Conservation (phyloP, 2,329 filamentous ascomycete species). For the Ceratocystis colombiana region DNA sequence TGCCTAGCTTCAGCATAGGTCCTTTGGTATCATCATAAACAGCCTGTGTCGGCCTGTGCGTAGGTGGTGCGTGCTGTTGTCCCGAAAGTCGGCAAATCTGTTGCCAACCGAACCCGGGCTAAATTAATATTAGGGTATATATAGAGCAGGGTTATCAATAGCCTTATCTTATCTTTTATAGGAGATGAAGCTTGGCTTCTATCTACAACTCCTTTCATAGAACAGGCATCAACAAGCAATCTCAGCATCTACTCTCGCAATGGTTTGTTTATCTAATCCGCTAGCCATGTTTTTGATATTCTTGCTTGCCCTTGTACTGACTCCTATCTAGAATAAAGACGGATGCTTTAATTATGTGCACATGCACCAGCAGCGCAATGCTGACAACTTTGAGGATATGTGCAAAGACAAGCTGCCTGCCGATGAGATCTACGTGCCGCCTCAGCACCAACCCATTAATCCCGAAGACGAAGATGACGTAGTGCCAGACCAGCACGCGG, state of each 20-base stretch:
- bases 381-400: conserved; percentile 70
- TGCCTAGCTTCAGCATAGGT: not conserved
- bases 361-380: conserved; percentile 60
- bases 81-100: not conserved
- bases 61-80: too few species aligned
- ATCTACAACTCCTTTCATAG: not conserved
- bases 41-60: too few species aligned
- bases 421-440: conserved; percentile 74
- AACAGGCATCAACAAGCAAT: not conserved
- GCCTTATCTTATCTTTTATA: conserved; percentile 9
- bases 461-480: conserved; percentile 84
- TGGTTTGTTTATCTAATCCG: not conserved
- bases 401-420: conserved; percentile 59
- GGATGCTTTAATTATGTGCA: conserved; percentile 65
- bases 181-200: not conserved
- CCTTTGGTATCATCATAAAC: not conserved
- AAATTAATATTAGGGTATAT: not conserved
- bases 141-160: not conserved
- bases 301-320: not conserved
- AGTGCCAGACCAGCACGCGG: conserved; percentile 77
- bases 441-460: conserved; percentile 69
- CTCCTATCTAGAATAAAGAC: conserved; percentile 55
- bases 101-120: not conserved
- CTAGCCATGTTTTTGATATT: not conserved
- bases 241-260: not conserved